Conservation (phyloP, 2,329 filamentous ascomycete species). For the Cryphonectria carpinicola region DNA sequence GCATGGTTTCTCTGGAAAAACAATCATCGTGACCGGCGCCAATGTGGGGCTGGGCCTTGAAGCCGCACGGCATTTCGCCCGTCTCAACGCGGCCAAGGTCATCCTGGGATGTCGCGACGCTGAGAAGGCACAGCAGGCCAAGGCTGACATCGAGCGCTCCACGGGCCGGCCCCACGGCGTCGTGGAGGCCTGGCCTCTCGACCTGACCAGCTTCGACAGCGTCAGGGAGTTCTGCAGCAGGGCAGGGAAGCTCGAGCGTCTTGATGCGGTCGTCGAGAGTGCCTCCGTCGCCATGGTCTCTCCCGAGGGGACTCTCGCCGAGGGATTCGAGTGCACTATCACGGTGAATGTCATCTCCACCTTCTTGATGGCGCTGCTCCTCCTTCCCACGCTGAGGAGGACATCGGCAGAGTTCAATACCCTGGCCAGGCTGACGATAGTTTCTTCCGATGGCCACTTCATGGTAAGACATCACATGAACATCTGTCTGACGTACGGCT, state of each 20-base stretch:
- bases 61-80: slow-evolving; percentile 42
- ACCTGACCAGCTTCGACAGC: slow-evolving; percentile 51
- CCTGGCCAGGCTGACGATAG: slow-evolving; percentile 43
- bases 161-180: slow-evolving; percentile 32
- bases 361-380: slow-evolving; percentile 47
- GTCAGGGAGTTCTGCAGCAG: slow-evolving; percentile 46
- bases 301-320: slow-evolving; percentile 31
- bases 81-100: slow-evolving; percentile 42
- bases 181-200: slow-evolving; percentile 55
- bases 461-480: slow-evolving; percentile 31
- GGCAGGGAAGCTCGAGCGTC: slow-evolving; percentile 40
- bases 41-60: slow-evolving; percentile 47
- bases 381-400: slow-evolving; percentile 47
- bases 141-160: slow-evolving; percentile 39
- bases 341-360: slow-evolving; percentile 54
- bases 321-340: slow-evolving; percentile 48
- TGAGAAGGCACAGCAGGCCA: slow-evolving; percentile 44
- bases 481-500: slow-evolving; percentile 25
- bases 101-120: slow-evolving; percentile 44
- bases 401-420: slow-evolving; percentile 40
- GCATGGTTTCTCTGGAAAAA: slow-evolving; percentile 32
- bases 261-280: slow-evolving; percentile 50
- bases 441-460: slow-evolving; percentile 45
- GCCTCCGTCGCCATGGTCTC: slow-evolving; percentile 39
- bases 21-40: slow-evolving; percentile 45